Evolutionary conservation across 2,329 filamentous ascomycete genomes (phyloP), one percentile per base, ranked within the genome.

Genomic region (Didymella pinodella): DNA sequence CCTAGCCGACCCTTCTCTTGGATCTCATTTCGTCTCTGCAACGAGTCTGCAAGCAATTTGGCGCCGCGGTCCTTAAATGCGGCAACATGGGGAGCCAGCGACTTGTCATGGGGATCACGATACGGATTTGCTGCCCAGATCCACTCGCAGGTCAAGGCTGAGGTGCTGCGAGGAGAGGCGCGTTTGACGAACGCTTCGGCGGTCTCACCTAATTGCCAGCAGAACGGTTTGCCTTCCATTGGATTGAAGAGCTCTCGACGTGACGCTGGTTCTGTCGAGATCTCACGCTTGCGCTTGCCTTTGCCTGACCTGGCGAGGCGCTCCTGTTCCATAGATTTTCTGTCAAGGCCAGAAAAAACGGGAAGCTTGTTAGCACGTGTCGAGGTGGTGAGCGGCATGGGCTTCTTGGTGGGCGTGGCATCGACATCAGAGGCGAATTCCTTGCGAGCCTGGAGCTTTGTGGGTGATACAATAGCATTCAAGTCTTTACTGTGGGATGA

Each of bases 101-200:
- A 57, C 48, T 64, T 59, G 28, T 64, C 57, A 36, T 59, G 81
- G 78, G 54, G 79, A 28, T 80, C 50, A 22, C 69, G 65, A 68
- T 84, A 84, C 0, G 89, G 89, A 72, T 92, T 92, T 51, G 83
- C 84, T 41, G 90, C 85, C 79, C 85, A 92, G 47, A 96, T 91
- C 90, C 91, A 95, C 0, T 84, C 84, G 2, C 83, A 81, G 0
- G 78, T 65, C 0, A 68, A 68, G 1, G 74, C 76, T 3, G 77
- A 73, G 2, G 80, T 75, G 1, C 84, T 88, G 3, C 84, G 83
- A 0, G 92, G 90, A 0, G 89, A 89, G 0, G 93, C 80, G 8
- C 91, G 86, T 8, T 78, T 59, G 2, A 95, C 76, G 66, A 96
- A 96, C 0, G 84, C 82, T 7, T 85, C 76, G 1, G 90, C 77